Conservation (phyloP, 257 asterid species). For the Nemophila menziesii region DNA sequence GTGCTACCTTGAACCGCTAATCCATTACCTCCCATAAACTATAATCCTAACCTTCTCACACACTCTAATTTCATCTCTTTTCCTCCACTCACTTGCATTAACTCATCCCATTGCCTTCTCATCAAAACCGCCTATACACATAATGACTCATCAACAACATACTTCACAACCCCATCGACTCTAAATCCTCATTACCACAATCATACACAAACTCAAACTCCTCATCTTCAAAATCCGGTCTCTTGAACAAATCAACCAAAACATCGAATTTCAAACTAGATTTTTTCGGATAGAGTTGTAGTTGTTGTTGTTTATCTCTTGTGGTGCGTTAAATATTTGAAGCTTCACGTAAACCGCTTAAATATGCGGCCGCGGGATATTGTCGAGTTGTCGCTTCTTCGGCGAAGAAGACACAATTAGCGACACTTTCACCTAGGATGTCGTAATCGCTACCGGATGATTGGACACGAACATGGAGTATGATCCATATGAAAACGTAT, state of each 20-base stretch:
- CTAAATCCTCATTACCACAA: slow-evolving; percentile 33
- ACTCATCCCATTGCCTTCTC: slow-evolving; percentile 47
- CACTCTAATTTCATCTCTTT: slow-evolving; percentile 21
- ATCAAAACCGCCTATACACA: too few species aligned
- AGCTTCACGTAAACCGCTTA: slow-evolving; percentile 85
- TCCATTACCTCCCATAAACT: slow-evolving; percentile 40
- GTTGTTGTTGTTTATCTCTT: slow-evolving; percentile 23
- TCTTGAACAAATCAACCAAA: slow-evolving; percentile 42
- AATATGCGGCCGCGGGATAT: slow-evolving; percentile 85
- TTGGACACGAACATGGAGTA: slow-evolving; percentile 64
- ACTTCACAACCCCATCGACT: slow-evolving; percentile 37
- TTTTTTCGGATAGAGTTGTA: slow-evolving; percentile 32
- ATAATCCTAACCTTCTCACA: slow-evolving; percentile 29
- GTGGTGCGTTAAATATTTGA: slow-evolving; percentile 39
- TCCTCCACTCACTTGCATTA: slow-evolving; percentile 36
- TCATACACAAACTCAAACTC: slow-evolving; percentile 41
- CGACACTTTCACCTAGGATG: slow-evolving; percentile 55
- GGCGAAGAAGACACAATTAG: slow-evolving; percentile 49
- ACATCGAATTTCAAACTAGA: slow-evolving; percentile 31
- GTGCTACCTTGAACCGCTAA: slow-evolving; percentile 26
- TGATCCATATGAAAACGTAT: slow-evolving; percentile 66
- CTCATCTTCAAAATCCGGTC: slow-evolving; percentile 45
- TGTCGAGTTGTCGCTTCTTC: slow-evolving; percentile 81
- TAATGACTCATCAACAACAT: slow-evolving; percentile 12
- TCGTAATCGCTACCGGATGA: slow-evolving; percentile 79